Base-by-base conservation (phyloP, 202 grass and related monocot genomes). In the Elaeis oleifera region DNA sequence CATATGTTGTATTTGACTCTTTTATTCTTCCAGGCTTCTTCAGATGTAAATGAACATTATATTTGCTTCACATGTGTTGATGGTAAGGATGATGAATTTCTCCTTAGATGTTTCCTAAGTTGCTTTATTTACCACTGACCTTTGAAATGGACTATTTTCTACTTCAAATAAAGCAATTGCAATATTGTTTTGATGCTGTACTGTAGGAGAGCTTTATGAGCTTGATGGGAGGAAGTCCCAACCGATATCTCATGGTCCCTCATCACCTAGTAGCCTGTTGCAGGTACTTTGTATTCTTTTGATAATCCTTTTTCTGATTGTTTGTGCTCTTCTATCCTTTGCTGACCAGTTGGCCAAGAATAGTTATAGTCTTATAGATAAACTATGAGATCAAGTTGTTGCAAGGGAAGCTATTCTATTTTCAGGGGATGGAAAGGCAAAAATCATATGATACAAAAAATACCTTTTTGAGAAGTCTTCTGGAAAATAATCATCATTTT, bases 11-110 rank as follows among this genome's bases (percentile, higher is more conserved):
- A 44, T 44, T 14, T 44, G 36, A 44, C 36, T 44, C 36, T 13
- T 60, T 63, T 84, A 48, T 60, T 26, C 70, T 16, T 50, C 54
- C 80, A 96, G 90, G 83, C 86, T 21, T 82, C 61, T 71, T 72
- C 85, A 65, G 80, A 83, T 31, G 90, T 96, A 48, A 54, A 83
- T 25, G 81, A 96, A 70, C 86, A 90, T 72, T 90, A 88, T 63
- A 79, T 90, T 73, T 96, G 86, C 70, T 96, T 90, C 68, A 83
- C 87, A 50, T 96, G 83, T 68, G 81, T 90, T 57, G 86, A 96
- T 78, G 90, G 84, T 96, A 88, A 5, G 65, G 51, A 49, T 31
- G 50, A 55, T 31, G 9, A 14, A 44, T 44, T 44, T 44, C 9
- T 44, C 36, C 0, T 9, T 44, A 44, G 36, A 44, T 44, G 9